Percentiles rank a stretch among this genome's conserved stretches.
Conservation (phyloP, 805 yeast genomes). For the Wickerhamiella alocasiicola region DNA sequence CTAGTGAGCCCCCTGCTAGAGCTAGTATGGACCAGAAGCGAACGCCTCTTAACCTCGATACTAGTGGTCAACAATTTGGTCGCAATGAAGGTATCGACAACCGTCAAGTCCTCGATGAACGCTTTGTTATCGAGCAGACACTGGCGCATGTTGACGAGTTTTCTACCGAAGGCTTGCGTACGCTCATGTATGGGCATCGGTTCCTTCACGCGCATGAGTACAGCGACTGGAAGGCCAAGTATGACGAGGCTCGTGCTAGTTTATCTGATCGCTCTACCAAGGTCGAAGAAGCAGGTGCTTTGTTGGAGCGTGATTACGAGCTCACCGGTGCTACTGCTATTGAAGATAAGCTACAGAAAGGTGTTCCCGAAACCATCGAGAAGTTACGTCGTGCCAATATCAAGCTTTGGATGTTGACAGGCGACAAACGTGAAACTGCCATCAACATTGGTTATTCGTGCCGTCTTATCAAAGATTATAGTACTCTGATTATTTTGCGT, state of each 20-base stretch:
- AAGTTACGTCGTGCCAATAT: slow-evolving; percentile 87
- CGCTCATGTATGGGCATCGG: slow-evolving; percentile 68
- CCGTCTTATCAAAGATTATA: slow-evolving; percentile 80
- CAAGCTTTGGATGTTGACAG: slow-evolving; percentile 96
- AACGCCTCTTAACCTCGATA: neutral
- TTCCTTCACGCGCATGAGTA: slow-evolving; percentile 54
- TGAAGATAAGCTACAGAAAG: slow-evolving; percentile 90
- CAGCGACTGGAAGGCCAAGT: slow-evolving; percentile 51
- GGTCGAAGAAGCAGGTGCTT: slow-evolving; percentile 61
- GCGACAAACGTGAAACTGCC: slow-evolving; percentile 97
- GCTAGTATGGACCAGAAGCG: neutral
- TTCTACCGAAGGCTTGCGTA: slow-evolving; percentile 88
- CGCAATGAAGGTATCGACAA: neutral
- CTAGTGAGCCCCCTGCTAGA: neutral
- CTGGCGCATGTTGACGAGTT: slow-evolving; percentile 86
- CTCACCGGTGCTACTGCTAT: slow-evolving; percentile 91
- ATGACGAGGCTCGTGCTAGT: slow-evolving; percentile 65
- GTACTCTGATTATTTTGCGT: slow-evolving; percentile 66
- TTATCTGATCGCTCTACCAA: slow-evolving; percentile 50
- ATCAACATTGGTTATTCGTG: slow-evolving; percentile 95
- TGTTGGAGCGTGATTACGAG: slow-evolving; percentile 54
- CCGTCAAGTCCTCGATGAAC: slow-evolving; percentile 45
- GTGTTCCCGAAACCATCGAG: slow-evolving; percentile 93
- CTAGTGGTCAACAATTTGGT: neutral
- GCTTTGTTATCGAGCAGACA: slow-evolving; percentile 67